phyloP scores from a whole-genome alignment of 306 rosid genomes.

The Lathyrus tuberosus region DNA sequence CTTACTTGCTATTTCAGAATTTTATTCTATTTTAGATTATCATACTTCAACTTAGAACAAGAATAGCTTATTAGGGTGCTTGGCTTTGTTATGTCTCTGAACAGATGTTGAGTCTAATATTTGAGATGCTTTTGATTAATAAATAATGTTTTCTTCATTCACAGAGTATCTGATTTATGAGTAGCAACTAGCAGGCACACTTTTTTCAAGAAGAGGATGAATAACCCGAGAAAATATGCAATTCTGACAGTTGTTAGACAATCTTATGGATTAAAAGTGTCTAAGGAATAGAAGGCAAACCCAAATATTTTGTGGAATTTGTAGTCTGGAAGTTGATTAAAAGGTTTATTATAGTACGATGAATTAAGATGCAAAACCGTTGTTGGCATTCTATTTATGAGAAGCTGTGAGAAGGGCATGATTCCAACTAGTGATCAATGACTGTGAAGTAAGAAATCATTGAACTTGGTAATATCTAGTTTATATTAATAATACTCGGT shows the following conservation, averaged over 20 bases:
- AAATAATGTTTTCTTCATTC: neutral
- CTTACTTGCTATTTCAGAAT: neutral
- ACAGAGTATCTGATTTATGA: neutral
- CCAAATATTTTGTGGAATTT: neutral
- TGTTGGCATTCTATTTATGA: neutral
- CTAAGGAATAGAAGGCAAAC: neutral
- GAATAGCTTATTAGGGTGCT: neutral
- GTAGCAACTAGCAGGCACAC: neutral
- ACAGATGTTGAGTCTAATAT: neutral
- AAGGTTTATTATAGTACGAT: neutral
- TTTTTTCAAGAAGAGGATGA: neutral
- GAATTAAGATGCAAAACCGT: neutral
- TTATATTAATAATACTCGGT: neutral
- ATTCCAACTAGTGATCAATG: neutral
- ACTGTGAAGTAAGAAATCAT: neutral
- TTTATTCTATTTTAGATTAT: conserved; percentile 6
- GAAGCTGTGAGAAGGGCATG: neutral
- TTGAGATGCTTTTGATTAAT: neutral
- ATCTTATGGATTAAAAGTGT: neutral
- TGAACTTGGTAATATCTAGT: neutral
- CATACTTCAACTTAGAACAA: neutral
- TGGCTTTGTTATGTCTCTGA: neutral
- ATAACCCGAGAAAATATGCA: neutral
- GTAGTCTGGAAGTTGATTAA: conserved; percentile 7
- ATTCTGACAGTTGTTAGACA: neutral